A percentile compares a stretch with the other conserved stretches of the same genome.
These are phyloP conservation scores for Pseudogymnoascus sp. DNA, from an alignment of 2,329 filamentous ascomycete genomes.

Conservation along the genomic window DNA sequence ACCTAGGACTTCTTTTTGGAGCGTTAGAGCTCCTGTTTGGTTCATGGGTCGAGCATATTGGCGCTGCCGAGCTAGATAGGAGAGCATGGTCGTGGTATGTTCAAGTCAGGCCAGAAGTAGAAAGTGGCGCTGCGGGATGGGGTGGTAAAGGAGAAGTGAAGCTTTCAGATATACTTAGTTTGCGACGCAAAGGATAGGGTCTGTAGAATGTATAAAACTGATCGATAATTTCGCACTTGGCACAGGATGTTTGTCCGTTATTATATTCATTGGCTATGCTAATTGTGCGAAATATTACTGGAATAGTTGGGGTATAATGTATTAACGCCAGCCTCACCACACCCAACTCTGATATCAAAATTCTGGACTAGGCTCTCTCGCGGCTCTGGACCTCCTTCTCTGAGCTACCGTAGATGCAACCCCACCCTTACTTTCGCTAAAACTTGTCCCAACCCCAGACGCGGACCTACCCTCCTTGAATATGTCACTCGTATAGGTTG, in stretches of 20 bases:
- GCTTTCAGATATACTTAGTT: conserved; percentile 55
- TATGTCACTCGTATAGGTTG: conserved; percentile 25
- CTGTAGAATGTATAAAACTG: neutral
- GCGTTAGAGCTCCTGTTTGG: conserved; percentile 63
- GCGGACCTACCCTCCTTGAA: conserved; percentile 31
- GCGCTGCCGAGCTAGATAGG: conserved; percentile 59
- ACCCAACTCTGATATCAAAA: neutral
- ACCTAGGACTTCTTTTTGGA: conserved; percentile 60
- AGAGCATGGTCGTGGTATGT: conserved; percentile 79
- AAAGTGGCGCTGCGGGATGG: conserved; percentile 69
- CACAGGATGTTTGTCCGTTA: neutral
- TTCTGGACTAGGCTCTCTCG: neutral
- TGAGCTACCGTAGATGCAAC: conserved; percentile 10
- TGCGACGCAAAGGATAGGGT: conserved; percentile 37
- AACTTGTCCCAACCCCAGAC: conserved; percentile 49
- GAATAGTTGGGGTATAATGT: conserved; percentile 3
- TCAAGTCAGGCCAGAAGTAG: conserved; percentile 66
- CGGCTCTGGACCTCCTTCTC: conserved; percentile 21
- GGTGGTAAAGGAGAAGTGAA: conserved; percentile 68
- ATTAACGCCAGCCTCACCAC: neutral
- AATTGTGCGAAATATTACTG: neutral
- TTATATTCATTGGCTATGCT: neutral
- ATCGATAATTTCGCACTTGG: neutral
- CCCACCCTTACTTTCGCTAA: conserved; percentile 32
- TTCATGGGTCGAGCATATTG: conserved; percentile 64